These are phyloP conservation scores for Nannizziopsis barbatae DNA, from an alignment of 2,329 filamentous ascomycete species.

Conservation along the genomic window DNA sequence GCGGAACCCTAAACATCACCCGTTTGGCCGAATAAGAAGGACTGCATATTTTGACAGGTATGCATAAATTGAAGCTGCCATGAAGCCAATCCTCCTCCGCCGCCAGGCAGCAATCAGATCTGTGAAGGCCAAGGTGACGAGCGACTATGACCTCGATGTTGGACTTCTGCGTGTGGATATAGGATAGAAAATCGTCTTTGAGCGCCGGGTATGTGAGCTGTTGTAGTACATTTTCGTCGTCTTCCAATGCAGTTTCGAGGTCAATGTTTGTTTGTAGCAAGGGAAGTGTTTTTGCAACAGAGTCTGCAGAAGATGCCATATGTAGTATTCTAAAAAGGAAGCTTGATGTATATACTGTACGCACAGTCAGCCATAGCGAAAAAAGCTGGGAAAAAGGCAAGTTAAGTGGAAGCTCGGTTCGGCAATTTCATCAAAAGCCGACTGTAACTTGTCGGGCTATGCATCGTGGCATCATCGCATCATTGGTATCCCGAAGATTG, in stretches of 20 bases:
- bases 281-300: constrained; percentile 1
- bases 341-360: neutral
- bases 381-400: no score
- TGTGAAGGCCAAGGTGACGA: constrained; percentile 11
- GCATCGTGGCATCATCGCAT: no score
- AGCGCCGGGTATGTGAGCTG: constrained; percentile 18
- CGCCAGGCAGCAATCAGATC: constrained; percentile 6
- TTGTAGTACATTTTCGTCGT: constrained; percentile 21
- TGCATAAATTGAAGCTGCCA: constrained; percentile 18
- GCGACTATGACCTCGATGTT: constrained; percentile 10
- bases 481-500: no score
- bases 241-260: constrained; percentile 17
- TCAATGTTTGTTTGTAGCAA: constrained; percentile 16
- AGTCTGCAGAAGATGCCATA: neutral
- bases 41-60: constrained; percentile 12
- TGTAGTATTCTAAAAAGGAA: neutral
- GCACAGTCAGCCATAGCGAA: no score
- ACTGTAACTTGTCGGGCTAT: no score
- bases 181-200: constrained; percentile 10
- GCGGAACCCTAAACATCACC: constrained; percentile 9
- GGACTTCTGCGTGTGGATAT: constrained; percentile 1
- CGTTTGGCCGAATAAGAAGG: neutral
- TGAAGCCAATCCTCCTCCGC: constrained; percentile 14
- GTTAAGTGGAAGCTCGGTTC: no score
- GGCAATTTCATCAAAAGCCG: no score